Base-by-base conservation (phyloP, 306 rosid species). In the Spatholobus suberectus region DNA sequence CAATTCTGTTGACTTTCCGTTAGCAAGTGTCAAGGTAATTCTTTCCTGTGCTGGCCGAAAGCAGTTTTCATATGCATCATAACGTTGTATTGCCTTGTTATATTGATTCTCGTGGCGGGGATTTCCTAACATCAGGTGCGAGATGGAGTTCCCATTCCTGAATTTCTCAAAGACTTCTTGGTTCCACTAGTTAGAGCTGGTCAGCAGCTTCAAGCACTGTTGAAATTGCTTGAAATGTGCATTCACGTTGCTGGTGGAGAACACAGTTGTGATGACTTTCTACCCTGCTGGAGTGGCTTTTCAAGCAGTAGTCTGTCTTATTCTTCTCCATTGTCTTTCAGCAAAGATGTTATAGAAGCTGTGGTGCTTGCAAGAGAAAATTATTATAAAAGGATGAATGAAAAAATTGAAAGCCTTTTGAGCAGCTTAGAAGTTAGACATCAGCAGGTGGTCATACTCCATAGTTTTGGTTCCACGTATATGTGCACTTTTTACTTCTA, bases 141-240 rank as follows among this genome's bases (percentile, higher is more conserved):
- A 86, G 96, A 86, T 75, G 96, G 91, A 87, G 96, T 89, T 85
- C 43, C 93, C 5, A 34, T 92, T 88, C 98, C 99, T 79, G 92
- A 89, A 80, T 96, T 96, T 88, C 88, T 96, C 63, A 89, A 80
- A 80, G 91, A 92, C 49, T 59, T 52, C 38, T 61, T 93, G 90
- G 83, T 88, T 87, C 99, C 98, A 47, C 99, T 94, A 70, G 82
- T 92, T 11, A 87, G 99, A 88, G 98, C 97, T 76, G 99, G 98
- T 65, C 98, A 91, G 89, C 99, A 96, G 85, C 97, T 96, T 77
- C 97, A 92, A 91, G 95, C 94, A 52, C 87, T 96, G 46, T 86
- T 89, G 87, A 94, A 94, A 88, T 89, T 96, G 87, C 92, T 94
- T 85, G 98, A 94, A 85, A 81, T 90, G 83, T 91, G 97, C 88